Percentiles rank a stretch among this genome's conserved stretches.
phyloP scores from a whole-genome alignment of 441 rosid genomes.

The Syzygium malaccense region DNA sequence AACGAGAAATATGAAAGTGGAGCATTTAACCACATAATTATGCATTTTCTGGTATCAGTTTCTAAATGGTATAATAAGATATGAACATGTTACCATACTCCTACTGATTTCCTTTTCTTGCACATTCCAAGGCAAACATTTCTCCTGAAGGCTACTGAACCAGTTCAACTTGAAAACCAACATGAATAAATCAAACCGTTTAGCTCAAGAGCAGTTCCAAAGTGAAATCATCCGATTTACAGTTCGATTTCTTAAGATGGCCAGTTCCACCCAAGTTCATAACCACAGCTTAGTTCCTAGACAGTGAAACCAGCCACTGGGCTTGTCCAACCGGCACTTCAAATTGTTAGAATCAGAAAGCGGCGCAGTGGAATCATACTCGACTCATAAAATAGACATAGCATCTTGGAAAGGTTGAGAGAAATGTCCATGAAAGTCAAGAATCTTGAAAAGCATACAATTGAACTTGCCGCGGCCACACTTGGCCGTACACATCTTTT shows the following conservation, averaged over 20 bases:
- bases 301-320: not conserved
- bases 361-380: not conserved
- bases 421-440: not conserved
- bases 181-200: not conserved
- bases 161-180: not conserved
- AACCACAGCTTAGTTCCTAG: not conserved
- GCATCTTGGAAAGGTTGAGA: not conserved
- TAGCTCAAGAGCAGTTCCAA: not conserved
- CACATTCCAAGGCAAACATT: not conserved
- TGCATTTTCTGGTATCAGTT: not conserved
- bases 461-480: constrained; percentile 59
- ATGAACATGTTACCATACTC: not conserved
- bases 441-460: constrained; percentile 22
- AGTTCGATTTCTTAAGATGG: not conserved
- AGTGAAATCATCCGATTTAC: not conserved
- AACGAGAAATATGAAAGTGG: not conserved
- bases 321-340: not conserved
- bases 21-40: not conserved
- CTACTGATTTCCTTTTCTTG: not conserved
- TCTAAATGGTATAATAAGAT: not conserved
- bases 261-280: not conserved
- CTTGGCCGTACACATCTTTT: constrained; percentile 87
- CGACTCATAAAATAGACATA: not conserved
- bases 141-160: not conserved
- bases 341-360: not conserved